Percentiles rank a stretch among this genome's conserved stretches.
Evolutionary conservation across 371 early-diverging fungal species (phyloP).

Genomic region (Zychaea mexicana): DNA sequence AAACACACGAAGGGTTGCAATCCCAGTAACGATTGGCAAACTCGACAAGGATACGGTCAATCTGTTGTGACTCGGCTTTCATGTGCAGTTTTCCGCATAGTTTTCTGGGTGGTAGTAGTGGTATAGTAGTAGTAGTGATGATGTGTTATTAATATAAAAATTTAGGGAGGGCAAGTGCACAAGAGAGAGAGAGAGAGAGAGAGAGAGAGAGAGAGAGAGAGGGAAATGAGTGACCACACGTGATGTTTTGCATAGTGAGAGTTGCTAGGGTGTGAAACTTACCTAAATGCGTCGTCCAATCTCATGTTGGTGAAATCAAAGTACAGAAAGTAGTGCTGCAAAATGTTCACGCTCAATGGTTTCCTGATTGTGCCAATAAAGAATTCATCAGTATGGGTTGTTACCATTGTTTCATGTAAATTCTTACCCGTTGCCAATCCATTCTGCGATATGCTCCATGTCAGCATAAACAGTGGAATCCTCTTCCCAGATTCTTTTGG

Average conservation of each 20-base stretch:
- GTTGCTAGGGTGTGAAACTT: not conserved
- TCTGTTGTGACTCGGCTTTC: slow-evolving; percentile 90
- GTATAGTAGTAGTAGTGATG: not conserved
- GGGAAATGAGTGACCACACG: too few relatives aligned
- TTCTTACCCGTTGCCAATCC: slow-evolving; percentile 47
- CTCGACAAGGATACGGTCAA: slow-evolving; percentile 82
- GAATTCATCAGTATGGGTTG: too few relatives aligned
- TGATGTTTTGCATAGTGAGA: not conserved
- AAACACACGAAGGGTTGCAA: slow-evolving; percentile 70
- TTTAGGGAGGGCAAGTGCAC: too few relatives aligned
- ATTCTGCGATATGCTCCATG: slow-evolving; percentile 38
- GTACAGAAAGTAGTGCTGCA: slow-evolving; percentile 71
- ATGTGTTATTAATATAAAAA: not conserved
- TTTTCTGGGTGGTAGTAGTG: not conserved
- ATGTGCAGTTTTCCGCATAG: slow-evolving; percentile 78
- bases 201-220: not conserved
- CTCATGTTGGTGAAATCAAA: slow-evolving; percentile 73
- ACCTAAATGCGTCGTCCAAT: slow-evolving; percentile 83
- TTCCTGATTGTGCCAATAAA: slow-evolving; percentile 18
- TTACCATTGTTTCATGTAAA: too few relatives aligned
- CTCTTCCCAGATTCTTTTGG: slow-evolving; percentile 45
- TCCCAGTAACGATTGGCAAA: slow-evolving; percentile 83
- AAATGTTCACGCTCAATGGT: slow-evolving; percentile 55
- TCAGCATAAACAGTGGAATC: slow-evolving; percentile 36
- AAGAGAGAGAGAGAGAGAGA: not conserved